Evolutionary conservation across 192 early-diverging fungal species (phyloP).

Genomic region (Rhizophagus prolifer): DNA sequence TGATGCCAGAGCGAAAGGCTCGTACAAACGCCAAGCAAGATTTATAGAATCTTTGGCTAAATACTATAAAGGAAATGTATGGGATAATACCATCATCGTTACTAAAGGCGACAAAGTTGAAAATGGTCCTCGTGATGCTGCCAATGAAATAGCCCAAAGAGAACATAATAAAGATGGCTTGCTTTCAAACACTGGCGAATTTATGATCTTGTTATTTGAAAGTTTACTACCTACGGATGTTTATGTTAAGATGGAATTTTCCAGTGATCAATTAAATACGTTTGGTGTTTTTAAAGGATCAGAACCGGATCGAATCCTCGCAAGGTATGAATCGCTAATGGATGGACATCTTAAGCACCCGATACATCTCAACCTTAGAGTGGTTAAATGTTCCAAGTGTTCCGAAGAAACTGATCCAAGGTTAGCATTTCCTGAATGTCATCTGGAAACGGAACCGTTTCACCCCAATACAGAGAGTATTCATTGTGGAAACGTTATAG

Average conservation of each 20-base stretch:
- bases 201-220: constrained; percentile 16
- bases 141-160: background rate
- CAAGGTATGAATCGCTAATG: constrained; percentile 4
- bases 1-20: background rate
- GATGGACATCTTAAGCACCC: background rate
- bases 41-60: constrained; percentile 22
- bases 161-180: too few species aligned
- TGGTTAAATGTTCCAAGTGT: constrained; percentile 16
- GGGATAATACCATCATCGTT: constrained; percentile 32
- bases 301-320: constrained; percentile 5
- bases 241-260: background rate
- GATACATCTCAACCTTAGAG: background rate
- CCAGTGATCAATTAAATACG: constrained; percentile 1
- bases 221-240: background rate
- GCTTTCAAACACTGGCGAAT: background rate
- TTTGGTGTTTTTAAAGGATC: constrained; percentile 13
- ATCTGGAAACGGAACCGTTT: background rate
- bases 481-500: background rate
- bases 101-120: constrained; percentile 16
- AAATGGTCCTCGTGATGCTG: constrained; percentile 18
- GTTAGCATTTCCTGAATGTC: background rate
- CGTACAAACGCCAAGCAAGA: constrained; percentile 18
- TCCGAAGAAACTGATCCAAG: constrained; percentile 22
- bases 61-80: constrained; percentile 23
- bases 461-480: background rate